Base-by-base conservation (phyloP, 331 rosid genomes). In the Pyracantha coccinea region DNA sequence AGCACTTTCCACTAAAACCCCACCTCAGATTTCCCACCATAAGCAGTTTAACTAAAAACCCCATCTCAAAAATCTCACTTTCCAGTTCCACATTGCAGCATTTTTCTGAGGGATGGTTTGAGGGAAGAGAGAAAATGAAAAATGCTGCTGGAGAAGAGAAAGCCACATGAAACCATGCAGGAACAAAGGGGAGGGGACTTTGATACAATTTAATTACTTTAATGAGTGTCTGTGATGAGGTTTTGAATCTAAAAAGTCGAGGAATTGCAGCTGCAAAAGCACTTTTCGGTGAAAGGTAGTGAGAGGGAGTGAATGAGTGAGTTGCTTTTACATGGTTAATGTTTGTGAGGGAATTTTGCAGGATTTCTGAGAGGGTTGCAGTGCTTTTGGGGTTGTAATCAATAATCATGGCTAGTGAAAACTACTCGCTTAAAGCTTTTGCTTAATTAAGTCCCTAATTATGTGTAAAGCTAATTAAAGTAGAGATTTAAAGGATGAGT, bases 201-300 rank as follows among this genome's bases (percentile, higher is more conserved):
- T 73, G 77, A 64, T 72, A 80, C 75, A 78, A 21, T 57, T 3
- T 21, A 53, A 25, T 7, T 74, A 65, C 76, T 79, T 86, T 82
- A 83, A 73, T 83, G 83, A 75, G 85, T 76, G 90, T 52, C 82
- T 86, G 81, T 85, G 77, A 79, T 85, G 83, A 77, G 73, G 47
- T 41, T 33, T 69, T 82, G 70, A 77, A 76, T 66, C 75, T 1
- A 29, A 76, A 85, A 85, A 83, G 91, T 84, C 86, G 81, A 88
- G 78, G 69, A 77, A 72, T 66, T 78, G 82, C 61, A 78, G 82
- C 74, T 84, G 78, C 75, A 83, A 32, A 24, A 64, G 72, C 83
- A 85, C 97, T 91, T 91, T 93, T 88, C 88, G 91, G 97, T 93
- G 93, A 88, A 89, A 88, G 90, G 78, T 58, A n/a, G 5, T 58